phyloP scores from a whole-genome alignment of 2,329 filamentous ascomycete species.

The Aspergillus piperis region DNA sequence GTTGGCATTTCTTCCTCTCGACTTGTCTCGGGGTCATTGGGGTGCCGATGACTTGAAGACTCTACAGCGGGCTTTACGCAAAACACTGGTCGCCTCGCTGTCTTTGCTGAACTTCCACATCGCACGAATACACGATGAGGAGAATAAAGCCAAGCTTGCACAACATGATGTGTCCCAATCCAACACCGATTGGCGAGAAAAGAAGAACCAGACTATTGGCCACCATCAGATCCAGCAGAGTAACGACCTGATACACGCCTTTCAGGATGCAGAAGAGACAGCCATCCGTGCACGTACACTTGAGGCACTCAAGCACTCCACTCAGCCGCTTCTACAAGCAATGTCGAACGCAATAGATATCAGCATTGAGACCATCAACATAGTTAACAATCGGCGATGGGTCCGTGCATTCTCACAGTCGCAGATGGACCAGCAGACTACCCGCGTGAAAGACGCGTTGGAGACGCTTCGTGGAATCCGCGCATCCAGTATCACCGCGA shows the following conservation, averaged over 20 bases:
- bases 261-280: constrained; percentile 39
- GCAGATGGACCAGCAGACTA: neutral
- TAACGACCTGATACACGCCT: constrained; percentile 37
- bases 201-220: neutral
- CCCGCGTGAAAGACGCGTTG: constrained; percentile 20
- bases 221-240: constrained; percentile 29
- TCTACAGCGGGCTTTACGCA: constrained; percentile 40
- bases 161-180: neutral
- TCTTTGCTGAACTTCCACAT: constrained; percentile 50
- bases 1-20: constrained; percentile 49
- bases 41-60: constrained; percentile 45
- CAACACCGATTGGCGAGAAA: neutral
- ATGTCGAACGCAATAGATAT: constrained; percentile 27
- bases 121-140: constrained; percentile 21
- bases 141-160: neutral
- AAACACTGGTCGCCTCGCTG: constrained; percentile 37
- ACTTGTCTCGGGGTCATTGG: constrained; percentile 52
- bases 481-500: neutral
- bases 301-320: constrained; percentile 36
- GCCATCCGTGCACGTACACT: constrained; percentile 19
- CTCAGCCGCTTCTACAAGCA: constrained; percentile 30
- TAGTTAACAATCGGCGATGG: constrained; percentile 33
- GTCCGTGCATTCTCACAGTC: constrained; percentile 23
- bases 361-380: constrained; percentile 32
- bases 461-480: constrained; percentile 31